Conservation (phyloP, 441 rosid genomes). For the Brassica balearica region DNA sequence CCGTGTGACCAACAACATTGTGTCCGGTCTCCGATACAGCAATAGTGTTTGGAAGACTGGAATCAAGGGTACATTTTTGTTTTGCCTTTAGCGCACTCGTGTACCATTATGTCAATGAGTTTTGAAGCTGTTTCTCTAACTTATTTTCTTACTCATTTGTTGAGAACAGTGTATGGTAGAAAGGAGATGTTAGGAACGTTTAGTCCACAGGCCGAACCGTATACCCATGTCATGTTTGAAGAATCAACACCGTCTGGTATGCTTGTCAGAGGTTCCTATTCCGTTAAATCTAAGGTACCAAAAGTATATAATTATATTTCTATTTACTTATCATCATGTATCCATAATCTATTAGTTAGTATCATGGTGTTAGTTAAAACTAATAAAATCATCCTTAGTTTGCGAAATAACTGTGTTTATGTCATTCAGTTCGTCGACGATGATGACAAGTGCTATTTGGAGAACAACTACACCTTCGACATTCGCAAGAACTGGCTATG, state of each 20-base stretch:
- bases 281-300: conserved; percentile 64
- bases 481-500: conserved; percentile 80
- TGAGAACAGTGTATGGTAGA: conserved; percentile 56
- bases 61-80: conserved; percentile 55
- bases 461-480: conserved; percentile 91
- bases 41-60: conserved; percentile 78
- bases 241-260: conserved; percentile 74
- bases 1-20: conserved; percentile 76
- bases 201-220: conserved; percentile 72
- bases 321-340: neutral
- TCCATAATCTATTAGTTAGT: neutral
- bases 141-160: neutral
- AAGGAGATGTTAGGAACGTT: conserved; percentile 77
- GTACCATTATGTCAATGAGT: neutral
- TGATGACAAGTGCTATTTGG: conserved; percentile 87
- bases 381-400: neutral
- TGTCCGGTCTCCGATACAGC: conserved; percentile 75
- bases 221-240: conserved; percentile 61
- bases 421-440: conserved; percentile 80
- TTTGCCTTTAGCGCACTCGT: neutral
- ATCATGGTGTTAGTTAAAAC: neutral
- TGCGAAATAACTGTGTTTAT: neutral
- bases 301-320: neutral
- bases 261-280: conserved; percentile 67
- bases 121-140: neutral